These are phyloP conservation scores for Clitopilus passeckerianus DNA, from an alignment of 768 basidiomycete genomes.

Conservation along the genomic window DNA sequence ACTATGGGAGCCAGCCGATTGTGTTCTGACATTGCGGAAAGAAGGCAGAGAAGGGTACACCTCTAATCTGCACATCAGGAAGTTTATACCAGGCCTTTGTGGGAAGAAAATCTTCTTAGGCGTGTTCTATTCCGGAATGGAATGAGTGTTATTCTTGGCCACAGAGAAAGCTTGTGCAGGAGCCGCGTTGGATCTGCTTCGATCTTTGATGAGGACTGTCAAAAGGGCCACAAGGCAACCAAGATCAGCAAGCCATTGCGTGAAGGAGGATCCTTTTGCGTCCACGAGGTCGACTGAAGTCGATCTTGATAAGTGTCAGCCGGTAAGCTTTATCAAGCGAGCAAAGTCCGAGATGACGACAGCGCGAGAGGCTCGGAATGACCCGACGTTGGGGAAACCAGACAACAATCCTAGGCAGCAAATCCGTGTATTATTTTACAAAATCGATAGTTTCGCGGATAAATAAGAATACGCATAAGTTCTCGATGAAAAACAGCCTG, in stretches of 20 bases:
- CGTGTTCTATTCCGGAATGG: neutral
- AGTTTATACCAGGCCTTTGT: neutral
- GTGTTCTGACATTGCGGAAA: neutral
- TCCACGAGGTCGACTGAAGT: neutral
- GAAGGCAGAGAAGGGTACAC: neutral
- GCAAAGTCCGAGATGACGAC: neutral
- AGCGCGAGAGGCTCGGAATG: neutral
- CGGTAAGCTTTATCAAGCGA: neutral
- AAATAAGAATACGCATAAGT: too few relatives aligned
- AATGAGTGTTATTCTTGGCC: neutral
- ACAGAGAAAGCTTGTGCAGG: neutral
- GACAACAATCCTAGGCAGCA: neutral
- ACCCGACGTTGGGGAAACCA: too few relatives aligned
- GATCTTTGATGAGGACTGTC: neutral
- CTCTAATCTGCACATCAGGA: neutral
- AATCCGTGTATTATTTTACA: too few relatives aligned
- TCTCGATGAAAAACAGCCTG: too few relatives aligned
- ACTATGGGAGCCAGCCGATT: neutral
- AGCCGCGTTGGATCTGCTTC: neutral
- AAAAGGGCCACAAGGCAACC: neutral
- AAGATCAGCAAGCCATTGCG: neutral
- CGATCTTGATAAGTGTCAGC: neutral
- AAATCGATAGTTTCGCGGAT: too few relatives aligned
- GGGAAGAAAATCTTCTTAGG: neutral
- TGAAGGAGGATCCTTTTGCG: neutral